These are phyloP conservation scores for Ceratobasidium theobromae DNA, from an alignment of 1,284 basidiomycete genomes.

Conservation along the genomic window DNA sequence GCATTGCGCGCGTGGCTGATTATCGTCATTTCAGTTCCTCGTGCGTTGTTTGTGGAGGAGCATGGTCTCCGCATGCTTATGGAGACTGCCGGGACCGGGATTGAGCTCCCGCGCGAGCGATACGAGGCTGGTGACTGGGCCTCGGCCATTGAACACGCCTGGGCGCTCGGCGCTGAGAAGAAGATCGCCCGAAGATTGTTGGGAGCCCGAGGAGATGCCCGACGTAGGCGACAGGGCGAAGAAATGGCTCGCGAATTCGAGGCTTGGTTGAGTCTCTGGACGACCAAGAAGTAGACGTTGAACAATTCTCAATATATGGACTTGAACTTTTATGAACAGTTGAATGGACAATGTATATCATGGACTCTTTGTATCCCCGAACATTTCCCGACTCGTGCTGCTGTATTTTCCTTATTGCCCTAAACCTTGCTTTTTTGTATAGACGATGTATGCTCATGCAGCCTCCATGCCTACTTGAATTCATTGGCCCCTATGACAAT, in stretches of 20 bases:
- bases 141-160: slow-evolving; percentile 57
- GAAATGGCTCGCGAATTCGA: slow-evolving; percentile 55
- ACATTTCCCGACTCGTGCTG: slow-evolving; percentile 4
- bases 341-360: no score
- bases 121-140: slow-evolving; percentile 76
- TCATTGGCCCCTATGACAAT: slow-evolving; percentile 34
- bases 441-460: not conserved
- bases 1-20: slow-evolving; percentile 7
- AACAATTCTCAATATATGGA: no score
- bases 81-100: slow-evolving; percentile 58
- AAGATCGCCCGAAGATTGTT: slow-evolving; percentile 42
- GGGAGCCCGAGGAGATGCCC: slow-evolving; percentile 46
- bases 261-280: slow-evolving; percentile 52
- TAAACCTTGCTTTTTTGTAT: slow-evolving; percentile 11
- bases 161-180: slow-evolving; percentile 53
- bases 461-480: slow-evolving; percentile 13
- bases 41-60: slow-evolving; percentile 77
- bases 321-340: not conserved
- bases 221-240: slow-evolving; percentile 49
- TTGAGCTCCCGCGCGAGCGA: slow-evolving; percentile 60
- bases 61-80: slow-evolving; percentile 68
- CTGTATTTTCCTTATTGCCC: not conserved
- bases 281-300: no score
- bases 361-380: not conserved
- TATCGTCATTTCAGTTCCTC: slow-evolving; percentile 54